Base-by-base conservation (phyloP, 2,329 filamentous ascomycete genomes). In the Fusarium lyarnte region DNA sequence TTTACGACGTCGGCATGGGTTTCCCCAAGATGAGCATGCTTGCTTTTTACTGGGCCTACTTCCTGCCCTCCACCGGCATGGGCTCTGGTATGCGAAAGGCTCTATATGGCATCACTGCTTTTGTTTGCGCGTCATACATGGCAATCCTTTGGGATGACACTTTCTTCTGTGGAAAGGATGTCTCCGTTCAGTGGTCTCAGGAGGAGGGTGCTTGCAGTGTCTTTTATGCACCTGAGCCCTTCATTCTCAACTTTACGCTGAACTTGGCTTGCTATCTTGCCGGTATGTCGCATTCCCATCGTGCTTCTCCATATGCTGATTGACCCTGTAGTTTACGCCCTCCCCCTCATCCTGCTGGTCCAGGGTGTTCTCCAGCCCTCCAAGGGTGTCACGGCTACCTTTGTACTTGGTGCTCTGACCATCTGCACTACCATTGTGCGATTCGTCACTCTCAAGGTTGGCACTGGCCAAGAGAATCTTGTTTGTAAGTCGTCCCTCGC, bases 21-120 rank as follows among this genome's bases (percentile, higher is more conserved):
- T 80, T 81, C 35, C 79, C 79, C 7, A 81, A 81, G 57, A 69
- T 81, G 66, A 81, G 79, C 65, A 81, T 81, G 79, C 27, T 81
- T 27, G 79, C 80, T 2, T 81, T 81, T 57, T 81, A 81, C 66
- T 81, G 79, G 79, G 76, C 74, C 10, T 80, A 81, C 60, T 81
- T 81, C 67, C 72, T 71, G 12, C 63, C 70, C 17, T 70, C 66
- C 0, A 73, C 62, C 1, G 65, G 74, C 6, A 75, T 76, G n/a
- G 76, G 76, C 39, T 57, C 72, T 2, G 52, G 25, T 17, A 79
- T 81, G 69, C 77, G 77, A 58, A 79, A 76, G 63, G 69, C 74
- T 9, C 51, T 81, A 5, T 80, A 76, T 23, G 77, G 72, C 4
- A 77, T 80, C 39, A 80, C 78, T 17, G 78, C 76, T 0, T 81